Base-by-base conservation (phyloP, 2,329 filamentous ascomycete genomes). In the Elsinoe australis region DNA sequence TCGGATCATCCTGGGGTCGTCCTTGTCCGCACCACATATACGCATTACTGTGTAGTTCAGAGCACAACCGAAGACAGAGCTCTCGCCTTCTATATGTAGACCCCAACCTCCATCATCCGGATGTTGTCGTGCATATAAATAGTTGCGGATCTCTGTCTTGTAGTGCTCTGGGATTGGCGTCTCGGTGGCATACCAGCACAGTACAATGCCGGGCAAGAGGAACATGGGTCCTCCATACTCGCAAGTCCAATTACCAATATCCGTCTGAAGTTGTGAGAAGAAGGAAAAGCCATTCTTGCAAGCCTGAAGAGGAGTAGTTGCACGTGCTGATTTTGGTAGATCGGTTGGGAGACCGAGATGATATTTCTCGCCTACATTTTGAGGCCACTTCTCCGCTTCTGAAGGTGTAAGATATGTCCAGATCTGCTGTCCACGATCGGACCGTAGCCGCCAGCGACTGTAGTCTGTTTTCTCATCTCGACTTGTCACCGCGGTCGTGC, bases 171-270 rank as follows among this genome's bases (percentile, higher is more conserved):
- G 82, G 50, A 98, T 86, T 3, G 85, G 84, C 46, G 87, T 95
- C 62, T 89, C 81, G 53, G 89, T 96, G 46, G 84, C 84, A 63
- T 94, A 89, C 80, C 87, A 94, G 21, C 85, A 76, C 56, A 94
- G 80, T 53, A 95, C 80, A 17, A 95, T 64, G 35, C 90, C 87
- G 0, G 90, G 87, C 1, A 96, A 73, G 31, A 96, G 76, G 62
- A 98, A 98, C 86, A 95, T 90, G 3, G 92, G 92, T 0, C 92
- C 92, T 48, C 92, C 92, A 69, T 98, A 98, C 64, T 98, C 92
- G 69, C 90, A 96, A 4, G 76, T 92, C 92, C 92, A 98, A 61
- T 95, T 87, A 4, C 92, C 92, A 1, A 87, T 83, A 10, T 83
- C 80, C 1, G 95, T 74, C 64, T 98, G 92, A 18, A 96, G 77